phyloP scores from a whole-genome alignment of 2,329 filamentous ascomycete genomes.

The Xylariaceae sp. region DNA sequence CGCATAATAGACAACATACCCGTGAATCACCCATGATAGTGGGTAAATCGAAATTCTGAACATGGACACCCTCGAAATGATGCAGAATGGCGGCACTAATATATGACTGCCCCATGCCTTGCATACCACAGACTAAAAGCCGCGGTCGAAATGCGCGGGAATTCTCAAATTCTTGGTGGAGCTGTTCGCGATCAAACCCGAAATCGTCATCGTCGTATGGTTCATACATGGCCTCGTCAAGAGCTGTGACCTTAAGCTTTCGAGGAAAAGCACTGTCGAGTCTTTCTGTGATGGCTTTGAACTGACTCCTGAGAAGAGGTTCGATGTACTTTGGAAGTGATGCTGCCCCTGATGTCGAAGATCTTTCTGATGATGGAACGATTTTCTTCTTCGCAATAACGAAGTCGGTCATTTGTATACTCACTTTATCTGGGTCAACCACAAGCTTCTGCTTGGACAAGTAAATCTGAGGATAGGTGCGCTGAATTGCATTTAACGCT shows the following conservation, averaged over 20 bases:
- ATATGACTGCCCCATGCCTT: slow-evolving; percentile 93
- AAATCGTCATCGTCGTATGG: slow-evolving; percentile 76
- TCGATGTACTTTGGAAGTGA: slow-evolving; percentile 76
- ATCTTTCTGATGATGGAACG: slow-evolving; percentile 88
- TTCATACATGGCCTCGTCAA: slow-evolving; percentile 92
- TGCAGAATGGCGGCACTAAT: slow-evolving; percentile 80
- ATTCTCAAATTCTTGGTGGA: slow-evolving; percentile 74
- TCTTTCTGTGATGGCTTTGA: slow-evolving; percentile 63
- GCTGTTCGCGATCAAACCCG: slow-evolving; percentile 78
- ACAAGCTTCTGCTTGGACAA: slow-evolving; percentile 82
- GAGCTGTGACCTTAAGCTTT: slow-evolving; percentile 78
- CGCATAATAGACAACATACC: slow-evolving; percentile 43
- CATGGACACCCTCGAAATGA: slow-evolving; percentile 88
- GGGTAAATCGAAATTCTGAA: slow-evolving; percentile 89
- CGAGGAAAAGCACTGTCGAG: slow-evolving; percentile 76
- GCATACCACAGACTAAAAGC: slow-evolving; percentile 73
- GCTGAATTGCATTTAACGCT: slow-evolving; percentile 89
- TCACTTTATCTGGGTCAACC: slow-evolving; percentile 80
- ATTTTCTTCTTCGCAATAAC: slow-evolving; percentile 97
- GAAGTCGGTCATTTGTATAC: slow-evolving; percentile 88
- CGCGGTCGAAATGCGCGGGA: slow-evolving; percentile 85
- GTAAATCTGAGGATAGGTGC: slow-evolving; percentile 96
- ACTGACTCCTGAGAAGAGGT: slow-evolving; percentile 71
- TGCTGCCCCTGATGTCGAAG: slow-evolving; percentile 76
- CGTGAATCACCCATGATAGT: slow-evolving; percentile 81